Conservation (phyloP, 345 rosid genomes). For the Hibiscus trionum region DNA sequence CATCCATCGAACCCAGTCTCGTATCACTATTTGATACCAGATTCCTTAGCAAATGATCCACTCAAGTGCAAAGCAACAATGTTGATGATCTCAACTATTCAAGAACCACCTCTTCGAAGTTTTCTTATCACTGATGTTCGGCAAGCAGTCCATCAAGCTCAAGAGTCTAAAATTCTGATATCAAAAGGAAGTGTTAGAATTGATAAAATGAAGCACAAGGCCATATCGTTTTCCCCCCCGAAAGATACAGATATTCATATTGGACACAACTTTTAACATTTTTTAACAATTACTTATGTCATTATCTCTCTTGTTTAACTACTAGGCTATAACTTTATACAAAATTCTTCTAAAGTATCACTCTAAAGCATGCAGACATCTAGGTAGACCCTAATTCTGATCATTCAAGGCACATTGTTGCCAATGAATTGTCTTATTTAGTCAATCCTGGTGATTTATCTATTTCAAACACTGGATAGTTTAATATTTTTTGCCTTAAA, state of each 20-base stretch:
- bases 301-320: too few relatives aligned
- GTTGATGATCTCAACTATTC: conserved; percentile 4
- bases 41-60: not conserved
- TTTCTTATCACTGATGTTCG: conserved; percentile 29
- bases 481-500: not conserved
- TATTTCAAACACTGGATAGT: not conserved
- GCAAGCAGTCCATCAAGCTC: conserved; percentile 33
- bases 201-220: not conserved
- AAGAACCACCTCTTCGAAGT: conserved; percentile 42
- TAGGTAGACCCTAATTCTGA: not conserved
- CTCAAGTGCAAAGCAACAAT: not conserved
- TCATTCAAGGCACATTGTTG: not conserved
- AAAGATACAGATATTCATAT: not conserved
- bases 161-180: conserved; percentile 18
- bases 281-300: too few relatives aligned
- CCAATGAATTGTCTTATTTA: not conserved
- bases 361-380: too few relatives aligned
- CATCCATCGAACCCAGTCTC: not conserved
- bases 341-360: too few relatives aligned
- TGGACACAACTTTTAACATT: too few relatives aligned
- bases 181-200: conserved; percentile 5
- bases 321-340: too few relatives aligned
- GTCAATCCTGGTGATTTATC: not conserved
- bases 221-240: not conserved
- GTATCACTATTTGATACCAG: not conserved